These are phyloP conservation scores for Nicotiana knightiana DNA, from an alignment of 257 asterid genomes.

Conservation along the genomic window DNA sequence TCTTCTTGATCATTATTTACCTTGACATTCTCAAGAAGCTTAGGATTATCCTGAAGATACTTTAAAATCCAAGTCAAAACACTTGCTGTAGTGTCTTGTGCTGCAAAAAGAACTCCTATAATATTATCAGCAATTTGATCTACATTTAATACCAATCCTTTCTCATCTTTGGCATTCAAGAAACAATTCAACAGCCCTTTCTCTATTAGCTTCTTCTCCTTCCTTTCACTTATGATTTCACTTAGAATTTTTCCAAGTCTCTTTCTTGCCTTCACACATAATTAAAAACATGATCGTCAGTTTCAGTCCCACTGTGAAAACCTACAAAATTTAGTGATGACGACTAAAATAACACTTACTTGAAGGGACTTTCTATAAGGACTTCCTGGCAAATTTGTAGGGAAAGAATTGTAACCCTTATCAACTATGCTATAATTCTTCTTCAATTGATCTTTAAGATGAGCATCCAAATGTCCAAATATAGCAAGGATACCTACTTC, in stretches of 20 bases:
- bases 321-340: not conserved
- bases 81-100: constrained; percentile 86
- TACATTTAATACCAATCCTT: constrained; percentile 36
- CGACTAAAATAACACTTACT: constrained; percentile 24
- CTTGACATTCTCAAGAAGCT: constrained; percentile 53
- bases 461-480: constrained; percentile 52
- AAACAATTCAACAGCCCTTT: constrained; percentile 53
- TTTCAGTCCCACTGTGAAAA: not conserved
- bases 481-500: constrained; percentile 68
- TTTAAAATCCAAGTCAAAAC: constrained; percentile 77
- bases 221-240: constrained; percentile 48
- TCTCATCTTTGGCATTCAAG: constrained; percentile 38
- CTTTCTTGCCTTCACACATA: constrained; percentile 60
- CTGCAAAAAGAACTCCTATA: constrained; percentile 83
- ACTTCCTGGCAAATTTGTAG: constrained; percentile 57
- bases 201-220: constrained; percentile 28
- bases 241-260: constrained; percentile 50
- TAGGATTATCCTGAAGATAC: constrained; percentile 61
- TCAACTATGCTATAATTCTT: constrained; percentile 50
- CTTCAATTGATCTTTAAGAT: constrained; percentile 53
- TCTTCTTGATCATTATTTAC: constrained; percentile 21
- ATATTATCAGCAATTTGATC: constrained; percentile 77
- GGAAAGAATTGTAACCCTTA: constrained; percentile 76
- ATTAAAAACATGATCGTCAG: not conserved
- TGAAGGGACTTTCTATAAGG: constrained; percentile 46